A percentile compares a stretch with the other conserved stretches of the same genome.
Conservation (phyloP, 768 basidiomycete species). For the Arthromyces matolae region DNA sequence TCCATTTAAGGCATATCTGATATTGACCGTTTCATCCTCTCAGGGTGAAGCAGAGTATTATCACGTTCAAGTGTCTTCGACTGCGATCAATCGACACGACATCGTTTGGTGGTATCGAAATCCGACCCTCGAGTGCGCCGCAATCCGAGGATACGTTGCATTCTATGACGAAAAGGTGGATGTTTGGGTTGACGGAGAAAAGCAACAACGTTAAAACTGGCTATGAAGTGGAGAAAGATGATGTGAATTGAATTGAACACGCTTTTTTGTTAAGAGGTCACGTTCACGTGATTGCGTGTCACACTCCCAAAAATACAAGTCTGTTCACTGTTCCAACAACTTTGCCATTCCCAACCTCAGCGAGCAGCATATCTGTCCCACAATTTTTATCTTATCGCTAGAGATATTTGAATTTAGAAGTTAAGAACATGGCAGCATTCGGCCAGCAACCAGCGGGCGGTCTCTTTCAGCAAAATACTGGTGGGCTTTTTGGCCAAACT, state of each 20-base stretch:
- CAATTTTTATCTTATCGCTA: no score
- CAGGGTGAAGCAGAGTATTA: conserved; percentile 63
- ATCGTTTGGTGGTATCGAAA: conserved; percentile 65
- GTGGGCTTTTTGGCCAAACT: conserved; percentile 26
- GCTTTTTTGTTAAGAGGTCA: not conserved
- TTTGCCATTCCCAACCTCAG: no score
- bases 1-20: not conserved
- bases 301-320: no score
- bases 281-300: conserved; percentile 7
- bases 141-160: conserved; percentile 48
- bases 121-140: conserved; percentile 46
- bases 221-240: no score
- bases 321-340: not conserved
- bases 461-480: conserved; percentile 25
- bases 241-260: not conserved
- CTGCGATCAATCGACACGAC: conserved; percentile 41
- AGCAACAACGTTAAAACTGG: conserved; percentile 33
- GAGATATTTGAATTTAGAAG: no score
- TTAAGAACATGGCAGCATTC: conserved; percentile 26
- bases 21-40: not conserved
- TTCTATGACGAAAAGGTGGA: conserved; percentile 71
- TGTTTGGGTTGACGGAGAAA: conserved; percentile 58
- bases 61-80: conserved; percentile 41
- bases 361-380: no score
- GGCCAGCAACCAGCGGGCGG: conserved; percentile 26